These are phyloP conservation scores for Yamadazyma takamatsuzukensis DNA, from an alignment of 805 yeast species.

Conservation along the genomic window DNA sequence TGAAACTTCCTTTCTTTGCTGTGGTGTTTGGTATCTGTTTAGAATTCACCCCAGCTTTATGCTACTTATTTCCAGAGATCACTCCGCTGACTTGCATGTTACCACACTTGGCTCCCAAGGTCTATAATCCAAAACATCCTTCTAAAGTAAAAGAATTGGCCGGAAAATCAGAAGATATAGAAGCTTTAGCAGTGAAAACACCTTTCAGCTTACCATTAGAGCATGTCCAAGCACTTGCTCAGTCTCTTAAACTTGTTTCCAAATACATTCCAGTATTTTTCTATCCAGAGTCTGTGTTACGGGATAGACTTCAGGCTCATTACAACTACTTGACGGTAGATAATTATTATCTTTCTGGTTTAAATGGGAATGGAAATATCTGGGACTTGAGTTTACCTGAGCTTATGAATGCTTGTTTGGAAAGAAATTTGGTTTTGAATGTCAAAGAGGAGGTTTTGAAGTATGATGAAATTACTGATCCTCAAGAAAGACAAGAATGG, in stretches of 20 bases:
- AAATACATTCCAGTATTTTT: conserved; percentile 37
- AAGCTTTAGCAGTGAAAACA: conserved; percentile 34
- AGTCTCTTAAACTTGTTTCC: conserved; percentile 34
- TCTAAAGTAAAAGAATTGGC: conserved; percentile 8
- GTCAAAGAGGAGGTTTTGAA: conserved; percentile 14
- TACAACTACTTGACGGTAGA: conserved; percentile 49
- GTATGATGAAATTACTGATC: too few relatives aligned
- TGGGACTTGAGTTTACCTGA: conserved; percentile 49
- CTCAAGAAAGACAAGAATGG: conserved; percentile 7
- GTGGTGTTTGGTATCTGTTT: conserved; percentile 45
- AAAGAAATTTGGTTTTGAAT: conserved; percentile 46
- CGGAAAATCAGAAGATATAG: conserved; percentile 3
- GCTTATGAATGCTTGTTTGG: conserved; percentile 49
- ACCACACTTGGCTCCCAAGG: conserved; percentile 41
- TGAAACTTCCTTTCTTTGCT: conserved; percentile 53
- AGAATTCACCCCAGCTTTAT: conserved; percentile 52
- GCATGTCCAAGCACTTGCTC: conserved; percentile 34
- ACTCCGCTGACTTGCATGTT: conserved; percentile 58
- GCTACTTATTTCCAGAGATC: conserved; percentile 51
- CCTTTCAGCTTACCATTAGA: conserved; percentile 44
- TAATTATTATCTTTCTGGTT: conserved; percentile 43
- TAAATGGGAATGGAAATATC: conserved; percentile 36
- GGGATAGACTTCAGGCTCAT: conserved; percentile 32
- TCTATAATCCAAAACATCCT: conserved; percentile 21
- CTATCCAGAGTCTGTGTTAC: conserved; percentile 35